A percentile compares a stretch with the other conserved stretches of the same genome.
These are phyloP conservation scores for Raphanus raphanistrum DNA, from an alignment of 345 rosid species.

Conservation along the genomic window DNA sequence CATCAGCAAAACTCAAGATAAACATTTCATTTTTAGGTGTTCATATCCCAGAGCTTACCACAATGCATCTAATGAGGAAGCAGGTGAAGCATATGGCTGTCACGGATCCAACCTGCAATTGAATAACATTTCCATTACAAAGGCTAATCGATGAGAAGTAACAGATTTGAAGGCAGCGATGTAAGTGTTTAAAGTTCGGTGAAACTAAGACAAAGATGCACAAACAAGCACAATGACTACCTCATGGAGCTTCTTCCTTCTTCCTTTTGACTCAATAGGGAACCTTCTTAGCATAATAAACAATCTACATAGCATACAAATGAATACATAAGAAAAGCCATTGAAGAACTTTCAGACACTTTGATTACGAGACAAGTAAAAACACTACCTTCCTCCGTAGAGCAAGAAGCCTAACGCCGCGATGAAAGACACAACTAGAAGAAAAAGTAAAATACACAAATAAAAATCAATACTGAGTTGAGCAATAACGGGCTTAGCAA, in stretches of 20 bases:
- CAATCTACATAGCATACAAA: constrained; percentile 55
- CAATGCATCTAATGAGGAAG: constrained; percentile 88
- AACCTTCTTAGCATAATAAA: constrained; percentile 94
- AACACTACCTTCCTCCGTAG: constrained; percentile 91
- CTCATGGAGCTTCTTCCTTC: constrained; percentile 98
- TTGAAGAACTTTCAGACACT: constrained; percentile 12
- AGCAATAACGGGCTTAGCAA: constrained; percentile 1
- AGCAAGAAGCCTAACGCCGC: constrained; percentile 93
- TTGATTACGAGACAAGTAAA: background rate
- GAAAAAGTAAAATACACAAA: background rate
- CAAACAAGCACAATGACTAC: constrained; percentile 42
- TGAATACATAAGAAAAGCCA: constrained; percentile 14
- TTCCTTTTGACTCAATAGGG: constrained; percentile 98
- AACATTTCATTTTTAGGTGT: background rate
- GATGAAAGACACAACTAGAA: too few relatives aligned
- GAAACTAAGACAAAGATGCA: constrained; percentile 4
- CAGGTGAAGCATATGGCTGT: constrained; percentile 96
- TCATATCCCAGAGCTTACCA: constrained; percentile 56
- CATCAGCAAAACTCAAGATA: background rate
- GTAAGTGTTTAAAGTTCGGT: background rate
- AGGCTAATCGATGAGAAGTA: background rate
- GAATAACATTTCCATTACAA: constrained; percentile 8
- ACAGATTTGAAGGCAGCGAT: background rate
- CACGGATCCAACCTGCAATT: constrained; percentile 90
- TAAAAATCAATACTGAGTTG: background rate